A percentile compares a stretch with the other conserved stretches of the same genome.
Evolutionary conservation across 2,329 filamentous ascomycete species (phyloP).

Genomic region (Cercospora nicotianae): DNA sequence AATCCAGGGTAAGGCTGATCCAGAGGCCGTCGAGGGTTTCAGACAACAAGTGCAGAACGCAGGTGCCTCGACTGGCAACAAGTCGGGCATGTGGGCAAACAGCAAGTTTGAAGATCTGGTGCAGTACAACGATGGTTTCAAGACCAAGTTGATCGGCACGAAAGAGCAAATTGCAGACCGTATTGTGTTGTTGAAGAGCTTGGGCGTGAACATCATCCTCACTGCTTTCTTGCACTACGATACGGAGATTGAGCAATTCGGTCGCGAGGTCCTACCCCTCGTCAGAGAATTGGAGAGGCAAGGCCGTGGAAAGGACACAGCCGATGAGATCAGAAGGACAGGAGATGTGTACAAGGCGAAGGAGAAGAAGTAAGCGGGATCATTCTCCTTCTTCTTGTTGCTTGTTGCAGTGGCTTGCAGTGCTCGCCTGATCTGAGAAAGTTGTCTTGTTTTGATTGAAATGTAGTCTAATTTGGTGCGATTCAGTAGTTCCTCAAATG

Average conservation of each 20-base stretch:
- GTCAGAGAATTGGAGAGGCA: slow-evolving; percentile 51
- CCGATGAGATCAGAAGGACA: slow-evolving; percentile 49
- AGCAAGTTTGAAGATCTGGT: slow-evolving; percentile 55
- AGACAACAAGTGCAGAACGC: slow-evolving; percentile 53
- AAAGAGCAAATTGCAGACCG: slow-evolving; percentile 54
- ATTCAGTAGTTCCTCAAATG: slow-evolving; percentile 15
- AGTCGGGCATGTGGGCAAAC: slow-evolving; percentile 56
- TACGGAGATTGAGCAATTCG: slow-evolving; percentile 54
- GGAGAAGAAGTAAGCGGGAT: slow-evolving; percentile 28
- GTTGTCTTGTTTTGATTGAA: neutral
- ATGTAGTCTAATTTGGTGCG: slow-evolving; percentile 18
- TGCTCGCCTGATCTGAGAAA: neutral
- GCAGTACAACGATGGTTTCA: slow-evolving; percentile 59
- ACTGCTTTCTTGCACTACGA: slow-evolving; percentile 56
- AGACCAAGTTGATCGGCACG: slow-evolving; percentile 56
- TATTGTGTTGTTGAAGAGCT: slow-evolving; percentile 50
- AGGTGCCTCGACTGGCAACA: slow-evolving; percentile 49
- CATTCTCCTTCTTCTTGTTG: slow-evolving; percentile 3
- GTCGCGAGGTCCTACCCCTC: slow-evolving; percentile 49
- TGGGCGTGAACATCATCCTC: slow-evolving; percentile 48
- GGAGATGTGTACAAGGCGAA: slow-evolving; percentile 49
- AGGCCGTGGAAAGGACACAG: slow-evolving; percentile 50
- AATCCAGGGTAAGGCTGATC: slow-evolving; percentile 56
- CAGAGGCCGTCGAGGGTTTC: slow-evolving; percentile 53
- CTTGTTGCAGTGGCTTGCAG: neutral